Percentiles rank a stretch among this genome's conserved stretches.
These are phyloP conservation scores for Ophiocordyceps robertsii DNA, from an alignment of 2,329 filamentous ascomycete species.

Conservation along the genomic window DNA sequence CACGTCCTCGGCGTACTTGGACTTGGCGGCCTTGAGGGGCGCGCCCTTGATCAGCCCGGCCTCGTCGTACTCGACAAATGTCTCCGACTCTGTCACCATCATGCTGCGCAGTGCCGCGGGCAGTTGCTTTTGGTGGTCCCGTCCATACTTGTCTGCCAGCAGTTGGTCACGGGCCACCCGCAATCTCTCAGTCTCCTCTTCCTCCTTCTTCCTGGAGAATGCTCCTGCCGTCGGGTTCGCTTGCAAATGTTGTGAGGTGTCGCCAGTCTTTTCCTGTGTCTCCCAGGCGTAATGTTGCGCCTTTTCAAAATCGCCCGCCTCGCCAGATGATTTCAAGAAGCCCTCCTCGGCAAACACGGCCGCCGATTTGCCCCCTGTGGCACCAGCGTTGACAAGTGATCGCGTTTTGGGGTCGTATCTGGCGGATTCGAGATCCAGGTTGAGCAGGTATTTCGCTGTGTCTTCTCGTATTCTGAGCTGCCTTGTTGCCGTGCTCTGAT, in stretches of 20 bases:
- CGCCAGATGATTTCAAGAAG: slow-evolving; percentile 76
- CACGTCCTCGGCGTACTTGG: slow-evolving; percentile 85
- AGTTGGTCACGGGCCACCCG: slow-evolving; percentile 54
- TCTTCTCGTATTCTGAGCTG: slow-evolving; percentile 90
- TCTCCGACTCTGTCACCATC: slow-evolving; percentile 67
- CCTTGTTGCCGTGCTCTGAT: slow-evolving; percentile 80
- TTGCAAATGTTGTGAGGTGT: slow-evolving; percentile 77
- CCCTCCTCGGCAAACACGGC: slow-evolving; percentile 84
- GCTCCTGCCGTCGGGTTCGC: slow-evolving; percentile 94
- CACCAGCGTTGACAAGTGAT: slow-evolving; percentile 76
- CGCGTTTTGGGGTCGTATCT: slow-evolving; percentile 97
- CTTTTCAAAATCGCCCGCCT: slow-evolving; percentile 82
- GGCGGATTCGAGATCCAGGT: slow-evolving; percentile 88
- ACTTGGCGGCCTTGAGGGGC: slow-evolving; percentile 61
- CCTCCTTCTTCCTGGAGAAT: slow-evolving; percentile 66
- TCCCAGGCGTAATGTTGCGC: slow-evolving; percentile 93
- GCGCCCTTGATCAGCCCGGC: slow-evolving; percentile 80
- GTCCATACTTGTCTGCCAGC: slow-evolving; percentile 73
- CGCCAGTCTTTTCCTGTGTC: slow-evolving; percentile 68
- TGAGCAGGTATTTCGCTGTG: slow-evolving; percentile 91
- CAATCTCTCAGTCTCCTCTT: slow-evolving; percentile 57
- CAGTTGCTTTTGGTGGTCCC: slow-evolving; percentile 39
- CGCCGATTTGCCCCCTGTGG: slow-evolving; percentile 65
- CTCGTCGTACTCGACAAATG: slow-evolving; percentile 90
- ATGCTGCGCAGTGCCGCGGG: slow-evolving; percentile 51